These are phyloP conservation scores for Aureoboletus auriporus DNA, from an alignment of 768 basidiomycete species.

Conservation along the genomic window DNA sequence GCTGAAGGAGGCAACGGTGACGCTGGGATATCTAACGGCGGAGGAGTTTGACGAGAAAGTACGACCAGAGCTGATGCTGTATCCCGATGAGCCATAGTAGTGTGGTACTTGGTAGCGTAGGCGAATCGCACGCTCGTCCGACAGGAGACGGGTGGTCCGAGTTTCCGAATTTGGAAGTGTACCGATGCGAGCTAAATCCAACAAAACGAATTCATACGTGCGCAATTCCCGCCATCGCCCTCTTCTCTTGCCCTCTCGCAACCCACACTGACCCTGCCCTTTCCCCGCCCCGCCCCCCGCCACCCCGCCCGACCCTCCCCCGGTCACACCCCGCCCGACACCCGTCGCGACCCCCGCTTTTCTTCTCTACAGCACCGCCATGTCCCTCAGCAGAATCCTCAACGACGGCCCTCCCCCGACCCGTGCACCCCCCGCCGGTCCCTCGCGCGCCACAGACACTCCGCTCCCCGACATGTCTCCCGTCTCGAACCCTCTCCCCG, in stretches of 20 bases:
- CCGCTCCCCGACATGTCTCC: constrained; percentile 23
- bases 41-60: constrained; percentile 96
- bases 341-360: not conserved
- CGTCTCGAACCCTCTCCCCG: constrained; percentile 9
- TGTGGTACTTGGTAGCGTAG: not conserved
- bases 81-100: constrained; percentile 54
- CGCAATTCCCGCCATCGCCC: constrained; percentile 31
- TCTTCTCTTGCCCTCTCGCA: constrained; percentile 14
- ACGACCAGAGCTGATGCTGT: constrained; percentile 85
- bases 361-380: constrained; percentile 28
- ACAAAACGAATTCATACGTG: constrained; percentile 32
- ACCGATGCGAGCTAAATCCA: constrained; percentile 34
- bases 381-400: constrained; percentile 79
- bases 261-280: not conserved
- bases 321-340: no score
- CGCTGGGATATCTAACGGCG: constrained; percentile 77
- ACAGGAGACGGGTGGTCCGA: constrained; percentile 24
- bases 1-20: constrained; percentile 89
- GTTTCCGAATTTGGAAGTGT: constrained; percentile 28
- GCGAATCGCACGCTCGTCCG: constrained; percentile 14
- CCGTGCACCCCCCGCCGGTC: constrained; percentile 25
- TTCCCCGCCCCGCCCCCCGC: not conserved
- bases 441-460: constrained; percentile 19
- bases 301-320: no score
- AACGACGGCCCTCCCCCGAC: constrained; percentile 61